Conservation (phyloP, 148 eudicot species). For the Persicaria tinctoria region DNA sequence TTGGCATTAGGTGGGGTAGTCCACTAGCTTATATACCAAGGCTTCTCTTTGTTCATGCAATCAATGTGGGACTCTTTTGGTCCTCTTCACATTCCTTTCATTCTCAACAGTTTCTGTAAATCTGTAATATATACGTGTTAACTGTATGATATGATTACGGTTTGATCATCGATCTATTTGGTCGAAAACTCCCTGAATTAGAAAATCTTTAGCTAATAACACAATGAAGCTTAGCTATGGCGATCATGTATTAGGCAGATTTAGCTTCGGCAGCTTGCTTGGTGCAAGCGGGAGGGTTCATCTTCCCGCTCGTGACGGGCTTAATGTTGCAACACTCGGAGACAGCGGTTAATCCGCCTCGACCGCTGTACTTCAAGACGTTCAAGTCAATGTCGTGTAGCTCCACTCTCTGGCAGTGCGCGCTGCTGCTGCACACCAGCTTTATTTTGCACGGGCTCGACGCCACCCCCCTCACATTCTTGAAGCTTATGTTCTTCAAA, state of each 20-base stretch:
- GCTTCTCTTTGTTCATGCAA: no score
- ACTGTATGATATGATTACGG: no score
- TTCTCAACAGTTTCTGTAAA: constrained; percentile 2
- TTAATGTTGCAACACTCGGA: constrained; percentile 15
- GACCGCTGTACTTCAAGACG: constrained; percentile 29
- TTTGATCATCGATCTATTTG: no score
- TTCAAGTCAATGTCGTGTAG: constrained; percentile 40
- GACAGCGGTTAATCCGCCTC: background rate
- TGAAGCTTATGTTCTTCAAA: constrained; percentile 40
- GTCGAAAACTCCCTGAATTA: no score
- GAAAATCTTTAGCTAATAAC: no score
- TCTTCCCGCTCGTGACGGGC: constrained; percentile 7
- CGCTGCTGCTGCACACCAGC: constrained; percentile 31
- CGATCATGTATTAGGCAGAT: background rate
- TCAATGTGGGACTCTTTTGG: no score
- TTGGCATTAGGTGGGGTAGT: no score
- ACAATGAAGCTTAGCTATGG: background rate
- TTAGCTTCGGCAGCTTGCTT: background rate
- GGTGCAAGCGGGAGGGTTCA: constrained; percentile 12
- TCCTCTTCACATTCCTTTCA: no score
- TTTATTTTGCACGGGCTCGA: constrained; percentile 22
- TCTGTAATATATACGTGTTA: background rate
- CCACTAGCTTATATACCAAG: no score
- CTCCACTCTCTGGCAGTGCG: constrained; percentile 34
- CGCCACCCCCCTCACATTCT: constrained; percentile 38